Conservation (phyloP, 208 protist species). For the Crithidia sp. region DNA sequence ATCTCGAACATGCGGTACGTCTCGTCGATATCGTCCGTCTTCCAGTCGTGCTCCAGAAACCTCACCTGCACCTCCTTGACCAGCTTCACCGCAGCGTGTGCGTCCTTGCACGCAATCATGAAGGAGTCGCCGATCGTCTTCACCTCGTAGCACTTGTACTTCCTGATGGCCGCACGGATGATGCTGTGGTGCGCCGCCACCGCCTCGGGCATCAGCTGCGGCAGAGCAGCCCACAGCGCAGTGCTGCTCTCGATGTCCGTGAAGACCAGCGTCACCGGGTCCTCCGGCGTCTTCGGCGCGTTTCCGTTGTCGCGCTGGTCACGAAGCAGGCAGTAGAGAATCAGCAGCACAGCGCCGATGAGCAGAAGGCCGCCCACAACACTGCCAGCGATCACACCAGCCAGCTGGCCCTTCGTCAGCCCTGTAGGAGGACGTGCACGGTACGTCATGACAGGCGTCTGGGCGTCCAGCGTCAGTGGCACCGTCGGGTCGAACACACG, state of each 20-base stretch:
- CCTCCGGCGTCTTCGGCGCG: conserved; percentile 46
- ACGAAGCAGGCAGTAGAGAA: conserved; percentile 9
- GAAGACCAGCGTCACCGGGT: conserved; percentile 72
- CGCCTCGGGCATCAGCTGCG: conserved; percentile 67
- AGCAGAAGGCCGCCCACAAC: conserved; percentile 10
- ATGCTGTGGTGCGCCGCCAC: conserved; percentile 71
- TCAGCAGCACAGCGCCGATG: not conserved
- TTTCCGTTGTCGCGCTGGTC: conserved; percentile 45
- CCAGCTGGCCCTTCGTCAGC: conserved; percentile 30
- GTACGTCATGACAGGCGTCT: conserved; percentile 54
- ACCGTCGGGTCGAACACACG: conserved; percentile 35
- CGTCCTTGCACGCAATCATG: conserved; percentile 77
- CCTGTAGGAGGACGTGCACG: not conserved
- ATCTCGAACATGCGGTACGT: conserved; percentile 11
- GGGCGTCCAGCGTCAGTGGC: not conserved
- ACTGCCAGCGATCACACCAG: conserved; percentile 35
- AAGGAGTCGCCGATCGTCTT: conserved; percentile 89
- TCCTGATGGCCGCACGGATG: conserved; percentile 62
- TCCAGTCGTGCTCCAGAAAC: conserved; percentile 65
- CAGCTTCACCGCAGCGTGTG: conserved; percentile 44
- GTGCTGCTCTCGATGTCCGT: conserved; percentile 86
- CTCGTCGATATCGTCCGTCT: conserved; percentile 42
- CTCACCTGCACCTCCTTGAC: conserved; percentile 53
- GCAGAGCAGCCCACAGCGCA: conserved; percentile 67
- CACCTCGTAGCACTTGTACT: conserved; percentile 83